Evolutionary conservation across 139 green algal species (phyloP), one percentile per base, ranked within the genome.

Genomic region (Medakamo hakoo): DNA sequence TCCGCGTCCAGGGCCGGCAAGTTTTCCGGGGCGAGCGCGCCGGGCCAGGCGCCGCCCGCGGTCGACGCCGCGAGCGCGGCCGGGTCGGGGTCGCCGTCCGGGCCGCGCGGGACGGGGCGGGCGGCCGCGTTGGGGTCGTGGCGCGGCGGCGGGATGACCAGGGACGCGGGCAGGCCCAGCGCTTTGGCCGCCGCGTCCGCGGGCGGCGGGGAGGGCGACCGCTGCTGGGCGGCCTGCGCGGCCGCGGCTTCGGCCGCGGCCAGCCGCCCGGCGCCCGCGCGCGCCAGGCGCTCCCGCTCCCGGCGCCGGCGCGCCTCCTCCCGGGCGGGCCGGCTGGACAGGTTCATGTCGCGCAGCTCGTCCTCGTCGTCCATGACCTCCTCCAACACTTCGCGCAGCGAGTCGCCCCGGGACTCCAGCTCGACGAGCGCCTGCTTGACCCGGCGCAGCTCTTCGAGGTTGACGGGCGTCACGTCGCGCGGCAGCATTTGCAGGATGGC

Each of bases 351-450:
- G 14, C 76, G 68, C 66, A 95, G 65, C 72, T 96, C 89, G 58
- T 96, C 88, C 73, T 95, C 86, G 68, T 96, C 88, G 57, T 96
- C 89, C 83, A 96, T 86, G 40, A 96, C 63, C 71, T 94, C 85
- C 65, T 93, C 81, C 59, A 95, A 72, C 80, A 94, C 70, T 65
- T 91, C 77, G 27, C 82, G 84, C 56, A 89, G 66, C 24, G 67
- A 81, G 57, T 90, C 84, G 18, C 82, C 79, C 73, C 88, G 92
- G 64, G 73, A 71, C 68, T 94, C 86, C 24, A 94, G 74, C 71
- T 95, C 86, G 59, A 96, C 89, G 55, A 95, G 80, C 30, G 64
- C 57, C 57, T 84, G 76, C 75, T 96, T 96, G 25, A 94, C 82
- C 1, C 80, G 76, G 9, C 89, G 82, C 65, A 96, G 79, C 79